Evolutionary conservation across 495 filamentous ascomycete genomes (phyloP).

Genomic region (Xylaria longipes): DNA sequence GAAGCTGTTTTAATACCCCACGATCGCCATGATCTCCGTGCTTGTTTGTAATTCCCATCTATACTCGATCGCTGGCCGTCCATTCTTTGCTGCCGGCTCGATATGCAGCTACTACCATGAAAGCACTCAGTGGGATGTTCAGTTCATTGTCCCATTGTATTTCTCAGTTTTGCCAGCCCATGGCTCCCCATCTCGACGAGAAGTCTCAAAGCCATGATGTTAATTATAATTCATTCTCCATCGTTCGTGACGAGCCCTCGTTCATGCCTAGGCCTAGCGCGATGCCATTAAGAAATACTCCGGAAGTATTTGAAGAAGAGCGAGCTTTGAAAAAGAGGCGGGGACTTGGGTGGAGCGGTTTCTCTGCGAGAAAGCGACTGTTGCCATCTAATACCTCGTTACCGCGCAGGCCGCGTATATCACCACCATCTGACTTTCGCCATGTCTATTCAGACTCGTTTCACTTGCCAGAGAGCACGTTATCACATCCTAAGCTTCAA

Average conservation of each 20-base stretch:
- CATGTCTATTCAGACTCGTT: slow-evolving; percentile 57
- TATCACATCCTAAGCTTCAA: slow-evolving; percentile 37
- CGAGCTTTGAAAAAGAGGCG: slow-evolving; percentile 43
- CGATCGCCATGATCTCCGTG: slow-evolving; percentile 40
- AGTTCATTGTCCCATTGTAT: slow-evolving; percentile 50
- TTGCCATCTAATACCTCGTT: slow-evolving; percentile 40
- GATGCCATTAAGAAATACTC: slow-evolving; percentile 38
- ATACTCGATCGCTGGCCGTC: slow-evolving; percentile 41
- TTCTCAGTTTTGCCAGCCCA: slow-evolving; percentile 48
- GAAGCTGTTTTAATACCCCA: slow-evolving; percentile 36
- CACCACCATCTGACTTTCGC: slow-evolving; percentile 56
- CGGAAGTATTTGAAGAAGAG: slow-evolving; percentile 38
- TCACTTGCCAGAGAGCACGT: slow-evolving; percentile 42
- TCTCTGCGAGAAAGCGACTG: slow-evolving; percentile 42
- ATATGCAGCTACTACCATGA: slow-evolving; percentile 44
- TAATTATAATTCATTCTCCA: slow-evolving; percentile 42
- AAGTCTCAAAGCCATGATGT: slow-evolving; percentile 40
- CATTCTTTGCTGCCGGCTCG: slow-evolving; percentile 32
- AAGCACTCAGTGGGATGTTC: slow-evolving; percentile 47
- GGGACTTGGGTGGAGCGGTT: slow-evolving; percentile 41
- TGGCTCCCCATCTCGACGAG: slow-evolving; percentile 41
- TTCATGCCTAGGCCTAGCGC: slow-evolving; percentile 43
- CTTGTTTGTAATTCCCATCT: slow-evolving; percentile 30
- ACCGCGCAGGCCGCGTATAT: slow-evolving; percentile 54
- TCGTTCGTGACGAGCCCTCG: slow-evolving; percentile 49